These are phyloP conservation scores for Amphichorda felina DNA, from an alignment of 2,329 filamentous ascomycete genomes.

Conservation along the genomic window DNA sequence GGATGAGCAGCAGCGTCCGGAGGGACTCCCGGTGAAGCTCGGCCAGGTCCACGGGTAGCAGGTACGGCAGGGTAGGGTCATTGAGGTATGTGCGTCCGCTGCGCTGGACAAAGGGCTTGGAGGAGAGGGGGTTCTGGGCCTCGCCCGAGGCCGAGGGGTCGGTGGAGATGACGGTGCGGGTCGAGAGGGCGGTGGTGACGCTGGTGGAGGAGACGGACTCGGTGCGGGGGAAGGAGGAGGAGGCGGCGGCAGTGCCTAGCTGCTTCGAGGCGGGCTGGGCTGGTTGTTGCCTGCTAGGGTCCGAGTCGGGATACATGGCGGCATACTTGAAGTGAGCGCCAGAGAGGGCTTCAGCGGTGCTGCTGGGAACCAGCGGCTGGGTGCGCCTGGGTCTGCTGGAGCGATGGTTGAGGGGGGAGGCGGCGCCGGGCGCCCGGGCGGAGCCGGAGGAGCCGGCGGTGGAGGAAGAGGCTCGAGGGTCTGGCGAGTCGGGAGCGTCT, in stretches of 20 bases:
- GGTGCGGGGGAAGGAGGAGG: conserved; percentile 22
- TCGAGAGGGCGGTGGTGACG: conserved; percentile 27
- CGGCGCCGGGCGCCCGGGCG: too few species aligned
- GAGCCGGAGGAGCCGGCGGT: too few species aligned
- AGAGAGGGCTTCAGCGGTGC: too few species aligned
- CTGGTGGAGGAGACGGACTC: conserved; percentile 36
- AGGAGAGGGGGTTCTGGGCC: background rate
- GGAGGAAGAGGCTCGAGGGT: too few species aligned
- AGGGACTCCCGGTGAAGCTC: conserved; percentile 84
- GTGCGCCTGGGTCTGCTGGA: too few species aligned
- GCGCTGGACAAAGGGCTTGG: conserved; percentile 53
- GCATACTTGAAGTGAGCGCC: too few species aligned
- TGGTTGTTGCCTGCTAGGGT: too few species aligned
- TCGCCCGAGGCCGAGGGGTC: conserved; percentile 31
- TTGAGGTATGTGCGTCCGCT: conserved; percentile 77
- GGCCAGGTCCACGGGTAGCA: conserved; percentile 76
- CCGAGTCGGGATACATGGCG: too few species aligned
- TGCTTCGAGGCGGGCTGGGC: too few species aligned
- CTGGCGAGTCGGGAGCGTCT: too few species aligned
- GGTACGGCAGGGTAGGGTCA: conserved; percentile 61
- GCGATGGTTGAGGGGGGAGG: too few species aligned
- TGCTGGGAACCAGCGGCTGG: too few species aligned
- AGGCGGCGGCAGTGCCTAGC: background rate
- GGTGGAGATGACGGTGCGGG: conserved; percentile 34
- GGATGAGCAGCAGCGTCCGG: conserved; percentile 68